Evolutionary conservation across 345 rosid species (phyloP), one percentile per base, ranked within the genome.

Genomic region (Eucalyptus regnans): DNA sequence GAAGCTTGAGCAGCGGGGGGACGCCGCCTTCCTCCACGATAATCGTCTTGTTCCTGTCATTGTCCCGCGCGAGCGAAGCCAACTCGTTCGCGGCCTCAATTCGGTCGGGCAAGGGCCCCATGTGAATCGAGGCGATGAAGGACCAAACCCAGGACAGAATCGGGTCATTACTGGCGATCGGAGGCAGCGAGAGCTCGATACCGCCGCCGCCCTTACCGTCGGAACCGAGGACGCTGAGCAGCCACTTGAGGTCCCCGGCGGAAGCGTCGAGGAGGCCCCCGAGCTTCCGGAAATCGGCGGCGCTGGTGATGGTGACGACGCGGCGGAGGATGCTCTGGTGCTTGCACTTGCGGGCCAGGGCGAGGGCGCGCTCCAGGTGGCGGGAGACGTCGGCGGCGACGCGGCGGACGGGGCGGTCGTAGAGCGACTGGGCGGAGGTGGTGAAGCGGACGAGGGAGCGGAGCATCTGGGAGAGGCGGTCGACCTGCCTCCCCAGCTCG

Each of bases 401-500:
- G 27, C 89, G 87, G 88, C 89, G 91, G 86, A 85, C 31, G 76
- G 91, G 91, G 43, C 89, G 71, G 86, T 90, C 89, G 88, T 90
- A 90, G 49, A 88, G 58, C 27, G 88, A 79, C 86, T 37, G 86
- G 48, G 86, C 60, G 81, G 91, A 64, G 89, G 91, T 48, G 52
- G 94, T 89, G 76, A 93, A 92, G 14, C 99, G 96, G 84, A 93
- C 94, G 29, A 94, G 91, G 27, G 91, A 86, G 14, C 97, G 93
- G 25, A 96, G 97, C 95, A 93, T 95, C 50, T 95, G 96, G 49
- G 95, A 88, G n/a, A 97, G 95, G 88, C 93, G 91, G 90, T 94
- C 96, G 43, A 93, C 95, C 86, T 92, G 96, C 84, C 90, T 94
- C 2, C 94, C 96, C 13, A 95, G 94, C 80, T 92, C 94, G 9